A percentile compares a stretch with the other conserved stretches of the same genome.
Evolutionary conservation across 2,329 filamentous ascomycete species (phyloP).

Genomic region (Fusarium redolens): DNA sequence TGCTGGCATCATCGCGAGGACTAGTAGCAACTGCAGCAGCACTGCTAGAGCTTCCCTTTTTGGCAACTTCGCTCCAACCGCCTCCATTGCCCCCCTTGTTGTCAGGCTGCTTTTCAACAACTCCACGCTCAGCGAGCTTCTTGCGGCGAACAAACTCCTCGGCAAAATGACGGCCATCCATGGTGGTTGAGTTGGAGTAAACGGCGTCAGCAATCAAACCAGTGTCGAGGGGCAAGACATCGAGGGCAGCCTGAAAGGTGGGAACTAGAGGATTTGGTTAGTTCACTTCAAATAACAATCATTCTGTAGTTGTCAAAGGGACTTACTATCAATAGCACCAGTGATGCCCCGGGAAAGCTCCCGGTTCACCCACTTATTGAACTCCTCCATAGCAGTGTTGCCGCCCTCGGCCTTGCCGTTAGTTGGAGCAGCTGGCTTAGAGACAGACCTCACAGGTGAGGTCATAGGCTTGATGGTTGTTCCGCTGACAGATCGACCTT

Average conservation of each 20-base stretch:
- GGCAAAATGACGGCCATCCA: constrained; percentile 92
- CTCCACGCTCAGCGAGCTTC: constrained; percentile 91
- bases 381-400: constrained; percentile 81
- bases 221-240: constrained; percentile 79
- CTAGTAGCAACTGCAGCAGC: constrained; percentile 28
- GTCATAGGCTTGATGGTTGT: constrained; percentile 57
- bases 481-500: constrained; percentile 59
- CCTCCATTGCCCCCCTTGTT: constrained; percentile 64
- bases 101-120: constrained; percentile 78
- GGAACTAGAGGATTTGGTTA: constrained; percentile 69
- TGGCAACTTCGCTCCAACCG: constrained; percentile 97
- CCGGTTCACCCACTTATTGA: constrained; percentile 89
- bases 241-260: constrained; percentile 80
- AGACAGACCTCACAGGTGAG: constrained; percentile 62
- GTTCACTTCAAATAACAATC: constrained; percentile 10
- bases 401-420: constrained; percentile 53
- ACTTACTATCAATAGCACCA: constrained; percentile 64
- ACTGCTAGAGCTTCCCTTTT: constrained; percentile 75
- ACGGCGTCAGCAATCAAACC: constrained; percentile 91
- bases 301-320: background rate
- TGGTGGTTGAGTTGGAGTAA: constrained; percentile 86
- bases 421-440: constrained; percentile 61
- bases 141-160: constrained; percentile 95
- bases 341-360: constrained; percentile 80
- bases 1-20: constrained; percentile 58